These are phyloP conservation scores for Zygosaccharomyces lentus DNA, from an alignment of 805 yeast genomes.

Conservation along the genomic window DNA sequence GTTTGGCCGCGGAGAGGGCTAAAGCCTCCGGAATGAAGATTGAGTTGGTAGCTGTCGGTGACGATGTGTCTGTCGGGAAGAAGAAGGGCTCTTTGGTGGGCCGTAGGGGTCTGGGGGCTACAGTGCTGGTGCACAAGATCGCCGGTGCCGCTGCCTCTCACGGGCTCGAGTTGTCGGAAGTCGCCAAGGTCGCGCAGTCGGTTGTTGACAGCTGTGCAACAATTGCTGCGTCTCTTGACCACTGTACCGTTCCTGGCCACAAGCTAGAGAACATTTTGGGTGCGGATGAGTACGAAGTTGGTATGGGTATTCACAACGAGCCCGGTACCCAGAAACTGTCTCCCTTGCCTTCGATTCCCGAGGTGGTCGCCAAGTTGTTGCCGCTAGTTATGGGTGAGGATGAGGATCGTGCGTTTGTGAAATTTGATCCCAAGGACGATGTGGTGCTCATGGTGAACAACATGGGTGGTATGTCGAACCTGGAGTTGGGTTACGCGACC, in stretches of 20 bases:
- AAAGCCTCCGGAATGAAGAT: slow-evolving; percentile 68
- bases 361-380: slow-evolving; percentile 52
- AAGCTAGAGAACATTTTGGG: slow-evolving; percentile 50
- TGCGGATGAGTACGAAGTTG: slow-evolving; percentile 73
- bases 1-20: slow-evolving; percentile 85
- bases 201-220: slow-evolving; percentile 71
- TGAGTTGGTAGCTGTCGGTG: slow-evolving; percentile 75
- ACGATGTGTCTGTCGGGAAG: slow-evolving; percentile 90
- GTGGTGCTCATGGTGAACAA: slow-evolving; percentile 74
- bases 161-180: slow-evolving; percentile 49
- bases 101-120: slow-evolving; percentile 91
- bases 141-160: slow-evolving; percentile 67
- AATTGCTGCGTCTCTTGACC: slow-evolving; percentile 83
- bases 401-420: slow-evolving; percentile 75
- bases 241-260: slow-evolving; percentile 86
- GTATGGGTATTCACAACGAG: slow-evolving; percentile 95
- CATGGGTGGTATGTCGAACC: slow-evolving; percentile 81
- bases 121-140: slow-evolving; percentile 78
- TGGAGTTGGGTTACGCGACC: slow-evolving; percentile 72
- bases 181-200: slow-evolving; percentile 56
- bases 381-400: slow-evolving; percentile 61
- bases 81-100: slow-evolving; percentile 89
- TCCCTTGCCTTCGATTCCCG: slow-evolving; percentile 67
- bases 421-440: slow-evolving; percentile 59
- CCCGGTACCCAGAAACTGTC: slow-evolving; percentile 65